Evolutionary conservation across 768 basidiomycete species (phyloP), one percentile per base, ranked within the genome.

Genomic region (Boletus sp.): DNA sequence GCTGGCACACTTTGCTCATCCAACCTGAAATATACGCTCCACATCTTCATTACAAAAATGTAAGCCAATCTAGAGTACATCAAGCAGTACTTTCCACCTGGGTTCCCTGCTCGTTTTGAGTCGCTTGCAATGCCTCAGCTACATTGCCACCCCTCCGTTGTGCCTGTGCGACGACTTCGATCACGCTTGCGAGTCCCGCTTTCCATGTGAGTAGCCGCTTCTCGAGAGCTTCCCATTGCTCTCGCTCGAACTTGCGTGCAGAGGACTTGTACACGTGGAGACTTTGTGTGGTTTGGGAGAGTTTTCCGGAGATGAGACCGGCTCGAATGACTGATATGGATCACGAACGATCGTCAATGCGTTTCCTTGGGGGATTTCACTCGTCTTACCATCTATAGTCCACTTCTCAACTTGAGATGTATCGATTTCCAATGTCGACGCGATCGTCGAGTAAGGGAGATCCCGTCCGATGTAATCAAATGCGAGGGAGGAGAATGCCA

Each of bases 201-300:
- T 90, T 90, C 90, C 91, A 94, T 30, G 82, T 79, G n/a, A 83
- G 62, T 7, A 93, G 70, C 38, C 89, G 78, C 68, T 83, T 83
- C 69, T 90, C 87, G 45, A 94, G 77, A 23, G 78, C 75, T 64
- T 83, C 82, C 92, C 93, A 95, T 69, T 94, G 88, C 60, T 80
- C 82, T 38, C 78, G 79, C 63, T 86, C 87, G 64, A 93, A 93
- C 10, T 81, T 78, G 52, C 89, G 85, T 1, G 89, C 81, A 1
- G 84, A 85, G 0, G 91, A 85, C 33, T 85, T 84, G 47, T 80
- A 83, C 55, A 94, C 79, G 58, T 83, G 84, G 37, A 94, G 72
- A 45, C 82, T 83, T 63, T 89, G 85, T 9, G 83, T 78, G 1
- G 84, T 83, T 67, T 95, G 93, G 2, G 90, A 89, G 46, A 95